Percentiles rank a stretch among this genome's conserved stretches.
Evolutionary conservation across 352 stramenopile species (phyloP).

Genomic region (Globisporangium cederbergense): DNA sequence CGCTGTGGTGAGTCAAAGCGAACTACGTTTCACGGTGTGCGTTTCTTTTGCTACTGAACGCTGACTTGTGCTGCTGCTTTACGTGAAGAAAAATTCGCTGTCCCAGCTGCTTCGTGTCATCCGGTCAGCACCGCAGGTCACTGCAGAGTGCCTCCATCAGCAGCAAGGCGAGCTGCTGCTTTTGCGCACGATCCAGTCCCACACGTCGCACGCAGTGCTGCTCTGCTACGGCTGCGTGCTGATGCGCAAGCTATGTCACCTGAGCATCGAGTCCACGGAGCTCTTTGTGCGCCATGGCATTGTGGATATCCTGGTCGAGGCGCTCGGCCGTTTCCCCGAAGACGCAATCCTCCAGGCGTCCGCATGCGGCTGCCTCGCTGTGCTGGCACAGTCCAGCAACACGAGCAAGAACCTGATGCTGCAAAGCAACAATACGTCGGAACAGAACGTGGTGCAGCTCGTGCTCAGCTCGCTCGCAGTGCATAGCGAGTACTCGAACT

Average conservation of each 20-base stretch:
- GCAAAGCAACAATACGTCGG: conserved; percentile 15
- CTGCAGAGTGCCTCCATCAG: conserved; percentile 59
- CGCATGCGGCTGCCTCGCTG: conserved; percentile 54
- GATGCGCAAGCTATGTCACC: conserved; percentile 69
- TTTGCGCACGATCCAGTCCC: conserved; percentile 50
- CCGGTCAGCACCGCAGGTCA: conserved; percentile 58
- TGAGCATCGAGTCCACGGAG: conserved; percentile 57
- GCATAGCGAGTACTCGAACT: conserved; percentile 66
- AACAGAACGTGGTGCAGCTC: conserved; percentile 38
- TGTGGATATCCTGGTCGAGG: conserved; percentile 40
- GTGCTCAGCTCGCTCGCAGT: conserved; percentile 45
- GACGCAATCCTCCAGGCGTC: conserved; percentile 71
- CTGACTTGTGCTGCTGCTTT: not conserved
- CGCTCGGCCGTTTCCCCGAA: conserved; percentile 50
- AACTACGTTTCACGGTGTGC: no score
- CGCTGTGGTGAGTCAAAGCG: conserved; percentile 32
- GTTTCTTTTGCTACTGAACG: not conserved
- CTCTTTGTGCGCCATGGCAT: conserved; percentile 66
- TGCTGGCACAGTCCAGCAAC: conserved; percentile 56
- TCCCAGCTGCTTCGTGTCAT: conserved; percentile 60
- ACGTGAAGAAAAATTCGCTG: conserved; percentile 59
- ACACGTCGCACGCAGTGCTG: conserved; percentile 60
- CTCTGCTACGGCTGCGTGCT: conserved; percentile 75
- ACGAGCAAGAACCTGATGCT: conserved; percentile 62
- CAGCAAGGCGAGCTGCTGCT: conserved; percentile 53